Evolutionary conservation across 495 filamentous ascomycete species (phyloP), one percentile per base, ranked within the genome.

Genomic region (Hypoxylon subgilvum): DNA sequence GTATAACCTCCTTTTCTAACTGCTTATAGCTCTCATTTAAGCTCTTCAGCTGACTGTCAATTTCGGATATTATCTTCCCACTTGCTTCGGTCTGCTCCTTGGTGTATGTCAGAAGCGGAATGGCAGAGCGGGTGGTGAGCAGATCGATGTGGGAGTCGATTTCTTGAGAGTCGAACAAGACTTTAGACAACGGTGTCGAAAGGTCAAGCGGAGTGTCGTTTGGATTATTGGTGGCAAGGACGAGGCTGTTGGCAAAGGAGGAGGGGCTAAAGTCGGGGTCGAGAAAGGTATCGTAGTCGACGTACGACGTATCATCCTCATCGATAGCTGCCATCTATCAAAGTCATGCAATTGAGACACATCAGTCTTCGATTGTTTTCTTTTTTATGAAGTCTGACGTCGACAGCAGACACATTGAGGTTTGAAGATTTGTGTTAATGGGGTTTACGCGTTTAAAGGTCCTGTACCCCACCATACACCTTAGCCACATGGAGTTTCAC

Each of bases 111-210:
- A 97, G 82, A n/a, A 97, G 78, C 0, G 91, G 89, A 5, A 93
- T 77, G 10, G 95, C 89, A 40, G 88, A 88, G 62, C 86, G 85
- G 40, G 90, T 94, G 36, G 92, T 96, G 18, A 99, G 82, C 13
- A 81, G 79, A 73, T 97, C 88, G 57, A 97, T 96, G 68, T 96
- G 91, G 1, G 91, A 96, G 73, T 97, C 92, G 55, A 99, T 87
- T 71, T 97, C 94, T 70, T 99, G 94, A 12, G 95, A 84, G 73
- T 99, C 94, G 73, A 99, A 99, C 13, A 97, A 82, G 9, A 97
- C 94, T 40, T 90, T 84, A 2, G 92, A 96, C 28, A 97, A 83
- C 2, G 94, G 94, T 27, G 94, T 97, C 4, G 91, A 89, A 48
- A 97, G 87, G 75, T 97, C 94, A 66, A 97, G 79, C 23, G 91